Percentiles rank a stretch among this genome's conserved stretches.
Conservation (phyloP, 129 eudicot genomes). For the Centrapalus pauciflorus region DNA sequence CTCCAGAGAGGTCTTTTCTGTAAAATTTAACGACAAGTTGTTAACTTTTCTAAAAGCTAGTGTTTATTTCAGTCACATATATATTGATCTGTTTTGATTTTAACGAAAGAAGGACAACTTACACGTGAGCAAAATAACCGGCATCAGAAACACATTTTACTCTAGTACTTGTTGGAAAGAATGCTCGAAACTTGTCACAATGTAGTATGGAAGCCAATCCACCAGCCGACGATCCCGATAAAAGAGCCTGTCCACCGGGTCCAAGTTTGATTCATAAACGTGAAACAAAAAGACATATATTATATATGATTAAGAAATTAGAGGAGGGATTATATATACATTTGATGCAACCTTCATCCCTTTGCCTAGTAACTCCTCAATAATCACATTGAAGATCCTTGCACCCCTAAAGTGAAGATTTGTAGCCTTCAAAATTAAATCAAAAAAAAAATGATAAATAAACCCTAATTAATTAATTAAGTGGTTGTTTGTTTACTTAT, state of each 20-base stretch:
- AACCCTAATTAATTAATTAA: neutral
- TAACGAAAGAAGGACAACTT: slow-evolving; percentile 3
- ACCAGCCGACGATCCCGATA: slow-evolving; percentile 41
- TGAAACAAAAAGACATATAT: neutral
- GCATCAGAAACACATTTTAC: slow-evolving; percentile 42
- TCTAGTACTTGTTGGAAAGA: slow-evolving; percentile 18
- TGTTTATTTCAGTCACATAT: neutral
- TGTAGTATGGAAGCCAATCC: slow-evolving; percentile 42
- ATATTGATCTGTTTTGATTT: too few species aligned
- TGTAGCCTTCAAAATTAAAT: slow-evolving; percentile 28
- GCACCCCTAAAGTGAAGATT: slow-evolving; percentile 62
- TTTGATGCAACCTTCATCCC: slow-evolving; percentile 49
- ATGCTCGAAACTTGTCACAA: slow-evolving; percentile 29
- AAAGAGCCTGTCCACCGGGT: slow-evolving; percentile 19
- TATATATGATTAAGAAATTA: too few species aligned
- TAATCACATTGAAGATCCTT: slow-evolving; percentile 38
- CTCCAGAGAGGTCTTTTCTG: slow-evolving; percentile 30
- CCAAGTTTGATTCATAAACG: neutral
- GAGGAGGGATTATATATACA: slow-evolving; percentile 19
- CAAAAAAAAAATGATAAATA: neutral
- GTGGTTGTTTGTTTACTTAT: too few species aligned
- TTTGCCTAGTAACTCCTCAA: slow-evolving; percentile 40
- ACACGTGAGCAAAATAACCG: slow-evolving; percentile 39
- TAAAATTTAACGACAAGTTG: neutral
- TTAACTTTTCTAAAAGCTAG: neutral